Conservation (phyloP, 805 yeast species). For the Metschnikowia lunata region DNA sequence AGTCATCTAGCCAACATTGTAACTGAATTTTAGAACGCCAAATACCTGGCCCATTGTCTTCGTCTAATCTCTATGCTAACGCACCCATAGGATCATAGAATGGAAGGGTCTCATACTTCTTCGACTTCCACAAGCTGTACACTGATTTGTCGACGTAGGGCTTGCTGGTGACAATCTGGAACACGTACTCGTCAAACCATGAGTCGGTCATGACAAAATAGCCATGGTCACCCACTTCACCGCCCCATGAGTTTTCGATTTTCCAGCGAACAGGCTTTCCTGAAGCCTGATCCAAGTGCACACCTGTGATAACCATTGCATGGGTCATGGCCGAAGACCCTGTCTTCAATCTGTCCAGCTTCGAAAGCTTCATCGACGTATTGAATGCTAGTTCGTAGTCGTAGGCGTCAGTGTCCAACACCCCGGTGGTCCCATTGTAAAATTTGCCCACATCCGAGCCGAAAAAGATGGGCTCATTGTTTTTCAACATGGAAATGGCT, state of each 20-base stretch:
- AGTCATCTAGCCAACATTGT: no score
- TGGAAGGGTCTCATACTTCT: constrained; percentile 32
- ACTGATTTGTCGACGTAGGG: constrained; percentile 34
- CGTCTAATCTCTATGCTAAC: constrained; percentile 24
- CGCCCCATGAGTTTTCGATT: constrained; percentile 44
- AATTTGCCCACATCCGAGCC: constrained; percentile 88
- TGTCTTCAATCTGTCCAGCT: constrained; percentile 66
- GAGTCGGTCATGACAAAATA: constrained; percentile 40
- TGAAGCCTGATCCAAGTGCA: constrained; percentile 55
- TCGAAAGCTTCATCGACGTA: constrained; percentile 48
- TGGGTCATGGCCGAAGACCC: constrained; percentile 81
- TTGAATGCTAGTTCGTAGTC: constrained; percentile 56
- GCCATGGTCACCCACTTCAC: constrained; percentile 37
- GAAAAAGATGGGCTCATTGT: constrained; percentile 77
- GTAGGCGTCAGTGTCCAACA: constrained; percentile 69
- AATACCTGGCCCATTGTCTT: neutral
- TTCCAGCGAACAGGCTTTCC: constrained; percentile 42
- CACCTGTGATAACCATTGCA: constrained; percentile 84
- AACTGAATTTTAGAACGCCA: neutral
- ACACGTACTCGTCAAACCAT: constrained; percentile 42
- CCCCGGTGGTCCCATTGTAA: constrained; percentile 57
- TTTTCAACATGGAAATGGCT: constrained; percentile 64
- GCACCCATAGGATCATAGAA: constrained; percentile 43
- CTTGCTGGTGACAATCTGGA: constrained; percentile 38
- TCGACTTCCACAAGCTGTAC: constrained; percentile 32